These are phyloP conservation scores for Solanum chacoense DNA, from an alignment of 305 asterid genomes.

Conservation along the genomic window DNA sequence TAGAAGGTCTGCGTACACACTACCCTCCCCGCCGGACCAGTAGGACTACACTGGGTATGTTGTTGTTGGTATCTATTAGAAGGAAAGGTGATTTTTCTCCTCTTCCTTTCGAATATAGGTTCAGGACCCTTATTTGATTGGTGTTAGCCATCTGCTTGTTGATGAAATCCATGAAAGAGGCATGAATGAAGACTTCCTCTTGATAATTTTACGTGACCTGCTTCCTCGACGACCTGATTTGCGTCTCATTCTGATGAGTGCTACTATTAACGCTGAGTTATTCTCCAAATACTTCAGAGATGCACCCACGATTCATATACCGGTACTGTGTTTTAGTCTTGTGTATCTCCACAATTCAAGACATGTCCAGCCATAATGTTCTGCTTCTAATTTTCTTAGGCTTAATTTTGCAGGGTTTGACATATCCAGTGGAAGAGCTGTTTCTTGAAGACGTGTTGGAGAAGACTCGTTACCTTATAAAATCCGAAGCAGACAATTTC, in stretches of 20 bases:
- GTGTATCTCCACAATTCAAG: background rate
- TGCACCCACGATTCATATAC: conserved; percentile 82
- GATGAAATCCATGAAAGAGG: conserved; percentile 99
- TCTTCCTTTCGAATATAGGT: conserved; percentile 33
- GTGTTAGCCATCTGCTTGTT: conserved; percentile 79
- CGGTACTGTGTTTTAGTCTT: conserved; percentile 34
- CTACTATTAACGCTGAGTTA: conserved; percentile 87
- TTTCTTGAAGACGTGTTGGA: conserved; percentile 86
- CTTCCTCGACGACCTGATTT: conserved; percentile 94
- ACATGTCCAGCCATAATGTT: background rate
- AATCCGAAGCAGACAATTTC: conserved; percentile 37
- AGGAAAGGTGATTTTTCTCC: conserved; percentile 2
- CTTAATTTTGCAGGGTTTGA: conserved; percentile 57
- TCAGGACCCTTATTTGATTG: conserved; percentile 64
- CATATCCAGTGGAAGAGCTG: conserved; percentile 77
- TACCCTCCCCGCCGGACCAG: background rate
- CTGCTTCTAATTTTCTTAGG: background rate
- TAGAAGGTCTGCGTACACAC: background rate
- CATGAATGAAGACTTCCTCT: conserved; percentile 89
- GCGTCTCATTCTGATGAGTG: conserved; percentile 92
- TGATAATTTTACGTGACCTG: conserved; percentile 70
- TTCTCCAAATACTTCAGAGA: conserved; percentile 76
- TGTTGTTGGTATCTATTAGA: background rate
- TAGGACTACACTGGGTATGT: background rate
- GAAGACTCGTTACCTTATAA: conserved; percentile 52